These are phyloP conservation scores for Talaromyces atroroseus DNA, from an alignment of 2,329 filamentous ascomycete species.

Conservation along the genomic window DNA sequence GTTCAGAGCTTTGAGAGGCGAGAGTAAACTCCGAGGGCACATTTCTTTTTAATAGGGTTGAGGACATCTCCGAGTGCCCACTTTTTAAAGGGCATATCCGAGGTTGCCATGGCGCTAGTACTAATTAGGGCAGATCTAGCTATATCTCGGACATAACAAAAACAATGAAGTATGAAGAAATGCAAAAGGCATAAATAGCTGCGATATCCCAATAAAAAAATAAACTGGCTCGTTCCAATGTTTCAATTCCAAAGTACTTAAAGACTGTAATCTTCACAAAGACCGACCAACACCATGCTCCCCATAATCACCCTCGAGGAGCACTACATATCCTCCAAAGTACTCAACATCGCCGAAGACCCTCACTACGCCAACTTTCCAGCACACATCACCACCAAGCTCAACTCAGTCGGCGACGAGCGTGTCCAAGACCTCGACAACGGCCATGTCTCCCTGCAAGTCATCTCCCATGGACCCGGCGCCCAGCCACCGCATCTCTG, in stretches of 20 bases:
- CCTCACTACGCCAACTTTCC: conserved; percentile 15
- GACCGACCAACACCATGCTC: conserved; percentile 11
- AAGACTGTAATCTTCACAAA: not conserved
- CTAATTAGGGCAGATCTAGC: not conserved
- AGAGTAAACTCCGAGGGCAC: too few species aligned
- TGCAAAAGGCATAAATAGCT: not conserved
- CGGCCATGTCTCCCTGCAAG: conserved; percentile 13
- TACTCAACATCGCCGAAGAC: conserved; percentile 12
- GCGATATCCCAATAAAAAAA: not conserved
- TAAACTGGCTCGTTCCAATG: too few species aligned
- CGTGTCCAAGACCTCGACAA: conserved; percentile 13
- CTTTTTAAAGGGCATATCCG: not conserved
- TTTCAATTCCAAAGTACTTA: too few species aligned
- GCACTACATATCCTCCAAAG: conserved; percentile 16
- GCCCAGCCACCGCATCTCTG: conserved; percentile 12
- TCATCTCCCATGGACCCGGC: conserved; percentile 18
- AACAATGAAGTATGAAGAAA: not conserved
- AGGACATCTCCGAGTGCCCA: not conserved
- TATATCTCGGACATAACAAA: not conserved
- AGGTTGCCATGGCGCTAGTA: not conserved
- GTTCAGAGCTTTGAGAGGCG: too few species aligned
- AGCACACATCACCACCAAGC: conserved; percentile 13
- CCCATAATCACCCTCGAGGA: conserved; percentile 20
- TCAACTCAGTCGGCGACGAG: conserved; percentile 11
- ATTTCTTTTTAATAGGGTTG: not conserved